Base-by-base conservation (phyloP, 768 basidiomycete genomes). In the Tylopilus plumbeoviolaceoides region DNA sequence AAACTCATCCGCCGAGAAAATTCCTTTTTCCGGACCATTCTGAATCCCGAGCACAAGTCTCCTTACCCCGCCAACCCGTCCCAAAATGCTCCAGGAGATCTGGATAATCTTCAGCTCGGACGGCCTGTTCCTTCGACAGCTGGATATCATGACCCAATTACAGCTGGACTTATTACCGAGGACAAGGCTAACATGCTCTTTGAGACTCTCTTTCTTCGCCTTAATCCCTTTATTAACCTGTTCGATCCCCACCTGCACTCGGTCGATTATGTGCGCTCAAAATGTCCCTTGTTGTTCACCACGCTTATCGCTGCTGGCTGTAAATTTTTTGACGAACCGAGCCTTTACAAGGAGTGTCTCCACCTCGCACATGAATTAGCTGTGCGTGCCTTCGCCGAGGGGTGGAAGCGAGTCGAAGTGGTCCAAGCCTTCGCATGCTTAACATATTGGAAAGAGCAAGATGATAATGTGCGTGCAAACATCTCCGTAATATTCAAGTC, bases 171-270 rank as follows among this genome's bases (percentile, higher is more conserved):
- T 58, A 73, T 93, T 57, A 77, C 77, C 48, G 87, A 89, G 60
- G 75, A 77, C 36, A 83, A 87, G 52, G 89, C 87, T 42, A 78
- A 79, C 61, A 75, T 81, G 44, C 74, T 91, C 42, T 91, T 92
- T 57, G 89, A 91, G 66, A 73, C 81, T 55, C 78, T 93, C 65
- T 91, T 88, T 72, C 65, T 89, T 50, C 87, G 90, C 54, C 78
- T 94, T 48, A 94, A 94, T 66, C 89, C 91, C 12, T 91, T 93
- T 68, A 84, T 93, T 71, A 89, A 88, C 65, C 76, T 94, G 30
- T 91, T 95, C 65, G 92, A 94, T 72, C 89, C 91, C 35, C 74
- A 80, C n/a, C 72, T 95, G 33, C 93, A 95, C 67, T 85, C 92
- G 0, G 77, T 85, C 46, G 63, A 75, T 33, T 94, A 92, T 67